Evolutionary conservation across 202 grass and related monocot genomes (phyloP).

Genomic region (Dendrocalamus latiflorus): DNA sequence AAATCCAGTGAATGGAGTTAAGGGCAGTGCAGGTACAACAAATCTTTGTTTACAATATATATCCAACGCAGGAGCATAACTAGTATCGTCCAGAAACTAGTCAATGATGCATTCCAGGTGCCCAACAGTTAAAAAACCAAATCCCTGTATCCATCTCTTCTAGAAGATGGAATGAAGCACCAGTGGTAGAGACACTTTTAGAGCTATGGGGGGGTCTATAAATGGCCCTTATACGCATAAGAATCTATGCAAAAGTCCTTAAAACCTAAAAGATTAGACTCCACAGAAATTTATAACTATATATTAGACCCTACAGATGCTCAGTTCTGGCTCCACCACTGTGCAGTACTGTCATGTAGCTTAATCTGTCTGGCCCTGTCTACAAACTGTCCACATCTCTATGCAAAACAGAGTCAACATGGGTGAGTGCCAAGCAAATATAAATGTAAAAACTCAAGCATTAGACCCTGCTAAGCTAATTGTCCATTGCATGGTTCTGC

Average conservation of each 20-base stretch:
- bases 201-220: not conserved
- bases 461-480: not conserved
- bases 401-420: not conserved
- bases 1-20: not conserved
- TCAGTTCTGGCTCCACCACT: not conserved
- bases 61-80: not conserved
- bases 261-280: not conserved
- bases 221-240: not conserved
- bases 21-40: not conserved
- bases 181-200: not conserved
- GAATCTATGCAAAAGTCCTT: not conserved
- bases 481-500: not conserved
- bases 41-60: slow-evolving; percentile 1
- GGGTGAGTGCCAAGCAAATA: not conserved
- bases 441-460: slow-evolving; percentile 19
- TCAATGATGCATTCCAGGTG: not conserved
- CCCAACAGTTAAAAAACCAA: not conserved
- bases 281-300: not conserved
- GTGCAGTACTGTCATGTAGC: not conserved
- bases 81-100: not conserved
- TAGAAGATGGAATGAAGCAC: slow-evolving; percentile 7
- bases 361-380: not conserved
- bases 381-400: not conserved
- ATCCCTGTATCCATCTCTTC: slow-evolving; percentile 2
- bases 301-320: not conserved